Evolutionary conservation across 2,329 filamentous ascomycete species (phyloP), one percentile per base, ranked within the genome.

Genomic region (Ophiostoma triangulosporum): DNA sequence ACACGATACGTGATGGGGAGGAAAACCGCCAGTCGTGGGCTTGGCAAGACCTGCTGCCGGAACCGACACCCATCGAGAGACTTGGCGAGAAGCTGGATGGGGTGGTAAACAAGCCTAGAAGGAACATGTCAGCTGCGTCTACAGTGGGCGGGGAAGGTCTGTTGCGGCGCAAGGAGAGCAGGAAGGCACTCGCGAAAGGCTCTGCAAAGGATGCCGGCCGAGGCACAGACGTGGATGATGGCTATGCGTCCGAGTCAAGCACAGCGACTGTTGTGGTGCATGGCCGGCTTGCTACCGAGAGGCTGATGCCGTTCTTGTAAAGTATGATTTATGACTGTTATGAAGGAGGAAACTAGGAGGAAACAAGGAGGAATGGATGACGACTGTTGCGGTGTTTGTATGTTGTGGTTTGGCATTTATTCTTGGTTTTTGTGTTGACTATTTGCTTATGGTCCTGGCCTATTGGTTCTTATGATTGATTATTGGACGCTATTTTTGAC

Each of bases 241-340:
- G 45, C 32, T 38, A 33, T 33, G 29, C n/a, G 5, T 58, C 51
- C 9, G 55, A 55, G 3, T 32, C 36, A 17, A 56, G 55, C 31
- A 52, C 36, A 8, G 51, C 50, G 15, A 56, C 52, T 4, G 53
- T 52, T 14, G 52, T 54, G 3, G 53, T 54, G 33, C 53, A 31
- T 8, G 50, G 56, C 1, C 36, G 45, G 38, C 26, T 57, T 27
- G n/a, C 14, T 9, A 35, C 26, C 27, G 54, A 55, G 27, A 50
- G 49, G 33, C 50, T 52, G 5, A 22, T 51, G 40, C 53, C 54
- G 26, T 56, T 53, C 31, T 45, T 51, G 48, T 56, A 46, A 40
- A 40, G 26, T 12, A 32, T 12, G 43, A 33, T 26, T 29, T 9
- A 27, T 24, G 35, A 51, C 9, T 35, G 4, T 46, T 35, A 55